Evolutionary conservation across 2,329 filamentous ascomycete species (phyloP).

Genomic region (Fusarium dlaminii): DNA sequence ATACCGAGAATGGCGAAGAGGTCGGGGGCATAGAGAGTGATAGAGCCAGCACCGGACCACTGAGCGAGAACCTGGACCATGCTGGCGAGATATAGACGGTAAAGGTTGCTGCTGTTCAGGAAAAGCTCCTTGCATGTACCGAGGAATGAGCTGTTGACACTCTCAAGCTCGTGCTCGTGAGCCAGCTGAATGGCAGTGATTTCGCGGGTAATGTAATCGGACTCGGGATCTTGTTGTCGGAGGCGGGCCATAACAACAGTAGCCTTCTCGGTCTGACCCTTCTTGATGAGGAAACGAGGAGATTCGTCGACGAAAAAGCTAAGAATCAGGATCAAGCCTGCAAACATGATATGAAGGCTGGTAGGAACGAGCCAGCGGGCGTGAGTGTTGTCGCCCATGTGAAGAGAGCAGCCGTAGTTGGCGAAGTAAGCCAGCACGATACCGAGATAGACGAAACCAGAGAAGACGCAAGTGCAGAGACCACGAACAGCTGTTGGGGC

Average conservation of each 20-base stretch:
- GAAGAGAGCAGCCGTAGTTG: slow-evolving; percentile 25
- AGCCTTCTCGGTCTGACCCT: slow-evolving; percentile 10
- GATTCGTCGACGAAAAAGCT: slow-evolving; percentile 25
- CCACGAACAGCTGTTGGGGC: slow-evolving; percentile 25
- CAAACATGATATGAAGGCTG: slow-evolving; percentile 29
- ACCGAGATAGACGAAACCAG: slow-evolving; percentile 18
- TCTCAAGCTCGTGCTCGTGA: slow-evolving; percentile 18
- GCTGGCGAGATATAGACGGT: slow-evolving; percentile 27
- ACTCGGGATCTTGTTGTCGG: neutral
- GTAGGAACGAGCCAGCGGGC: slow-evolving; percentile 27
- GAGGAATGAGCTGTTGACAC: slow-evolving; percentile 8
- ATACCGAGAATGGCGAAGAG: slow-evolving; percentile 10
- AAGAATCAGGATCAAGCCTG: slow-evolving; percentile 18
- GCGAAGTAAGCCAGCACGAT: slow-evolving; percentile 26
- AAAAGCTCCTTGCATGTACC: slow-evolving; percentile 24
- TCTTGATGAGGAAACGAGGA: slow-evolving; percentile 24
- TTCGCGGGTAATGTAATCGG: slow-evolving; percentile 12
- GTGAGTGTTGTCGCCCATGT: slow-evolving; percentile 10
- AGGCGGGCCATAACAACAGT: slow-evolving; percentile 6
- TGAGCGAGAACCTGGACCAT: slow-evolving; percentile 33
- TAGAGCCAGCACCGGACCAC: slow-evolving; percentile 28
- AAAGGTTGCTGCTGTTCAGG: slow-evolving; percentile 25
- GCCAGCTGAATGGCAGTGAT: slow-evolving; percentile 6
- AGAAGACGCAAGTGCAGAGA: slow-evolving; percentile 31
- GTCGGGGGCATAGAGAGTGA: slow-evolving; percentile 10